Conservation (phyloP, 2,329 filamentous ascomycete species). For the Byssochlamys sp. region DNA sequence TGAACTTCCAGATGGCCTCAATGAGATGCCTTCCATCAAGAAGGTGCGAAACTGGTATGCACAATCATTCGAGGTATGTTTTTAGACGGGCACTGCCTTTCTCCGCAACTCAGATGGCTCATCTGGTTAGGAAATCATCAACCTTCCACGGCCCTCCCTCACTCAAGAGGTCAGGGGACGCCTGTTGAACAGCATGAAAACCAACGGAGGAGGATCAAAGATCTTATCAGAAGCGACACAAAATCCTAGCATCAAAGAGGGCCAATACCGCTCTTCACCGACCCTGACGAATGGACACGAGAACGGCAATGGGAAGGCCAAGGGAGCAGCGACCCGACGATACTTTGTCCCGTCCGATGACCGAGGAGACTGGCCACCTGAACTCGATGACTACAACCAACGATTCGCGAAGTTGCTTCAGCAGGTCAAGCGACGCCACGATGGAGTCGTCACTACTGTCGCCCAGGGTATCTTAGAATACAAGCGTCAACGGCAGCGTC, state of each 20-base stretch:
- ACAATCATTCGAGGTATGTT: constrained; percentile 88
- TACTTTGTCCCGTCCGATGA: constrained; percentile 94
- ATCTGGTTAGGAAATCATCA: constrained; percentile 66
- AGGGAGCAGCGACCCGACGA: constrained; percentile 49
- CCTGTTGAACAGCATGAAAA: constrained; percentile 48
- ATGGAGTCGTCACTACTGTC: constrained; percentile 94
- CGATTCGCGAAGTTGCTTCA: constrained; percentile 81
- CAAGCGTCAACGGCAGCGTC: constrained; percentile 88
- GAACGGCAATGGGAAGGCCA: constrained; percentile 42
- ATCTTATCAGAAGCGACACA: constrained; percentile 73
- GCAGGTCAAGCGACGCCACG: constrained; percentile 89
- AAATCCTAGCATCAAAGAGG: constrained; percentile 79
- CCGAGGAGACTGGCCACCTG: constrained; percentile 78
- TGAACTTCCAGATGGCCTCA: constrained; percentile 85
- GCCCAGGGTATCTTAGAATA: constrained; percentile 96
- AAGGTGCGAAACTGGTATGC: constrained; percentile 97
- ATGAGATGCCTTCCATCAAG: constrained; percentile 93
- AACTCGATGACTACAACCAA: constrained; percentile 87
- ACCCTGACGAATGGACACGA: constrained; percentile 29
- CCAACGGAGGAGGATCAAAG: constrained; percentile 49
- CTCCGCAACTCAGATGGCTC: constrained; percentile 3
- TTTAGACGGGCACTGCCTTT: constrained; percentile 7
- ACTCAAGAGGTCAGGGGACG: constrained; percentile 66
- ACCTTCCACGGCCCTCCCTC: constrained; percentile 67
- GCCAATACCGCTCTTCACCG: constrained; percentile 58